Conservation (phyloP, 2,329 filamentous ascomycete genomes). For the Sporothrix inflata region DNA sequence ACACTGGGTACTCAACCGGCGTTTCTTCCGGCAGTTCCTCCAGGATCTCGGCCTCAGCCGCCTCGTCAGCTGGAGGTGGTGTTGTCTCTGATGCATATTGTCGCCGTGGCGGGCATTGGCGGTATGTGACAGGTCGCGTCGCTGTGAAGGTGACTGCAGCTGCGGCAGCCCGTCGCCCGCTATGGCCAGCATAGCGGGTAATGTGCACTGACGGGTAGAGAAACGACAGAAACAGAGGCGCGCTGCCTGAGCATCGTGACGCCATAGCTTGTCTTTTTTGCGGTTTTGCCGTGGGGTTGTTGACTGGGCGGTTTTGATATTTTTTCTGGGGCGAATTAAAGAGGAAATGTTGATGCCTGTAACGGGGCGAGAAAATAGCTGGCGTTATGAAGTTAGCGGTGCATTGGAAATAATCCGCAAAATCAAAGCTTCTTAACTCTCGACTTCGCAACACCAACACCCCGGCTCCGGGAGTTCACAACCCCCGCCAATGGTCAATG, state of each 20-base stretch:
- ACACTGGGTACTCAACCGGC: conserved; percentile 40
- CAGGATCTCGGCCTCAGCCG: not conserved
- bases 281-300: not conserved
- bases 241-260: conserved; percentile 45
- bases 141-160: conserved; percentile 34
- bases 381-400: conserved; percentile 25
- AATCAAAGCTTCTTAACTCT: not conserved
- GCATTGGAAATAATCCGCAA: conserved; percentile 10
- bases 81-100: conserved; percentile 25
- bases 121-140: conserved; percentile 29
- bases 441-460: not conserved
- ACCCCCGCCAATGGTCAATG: conserved; percentile 18
- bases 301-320: conserved; percentile 11
- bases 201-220: conserved; percentile 50
- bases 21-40: conserved; percentile 22
- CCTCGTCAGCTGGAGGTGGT: not conserved
- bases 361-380: not conserved
- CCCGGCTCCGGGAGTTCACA: not conserved
- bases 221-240: conserved; percentile 50
- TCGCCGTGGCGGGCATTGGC: not conserved
- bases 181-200: conserved; percentile 16
- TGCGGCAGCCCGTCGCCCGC: conserved; percentile 31
- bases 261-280: conserved; percentile 43
- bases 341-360: not conserved
- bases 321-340: conserved; percentile 11